Conservation (phyloP, 1,284 basidiomycete genomes). For the Cronartium quercuum region DNA sequence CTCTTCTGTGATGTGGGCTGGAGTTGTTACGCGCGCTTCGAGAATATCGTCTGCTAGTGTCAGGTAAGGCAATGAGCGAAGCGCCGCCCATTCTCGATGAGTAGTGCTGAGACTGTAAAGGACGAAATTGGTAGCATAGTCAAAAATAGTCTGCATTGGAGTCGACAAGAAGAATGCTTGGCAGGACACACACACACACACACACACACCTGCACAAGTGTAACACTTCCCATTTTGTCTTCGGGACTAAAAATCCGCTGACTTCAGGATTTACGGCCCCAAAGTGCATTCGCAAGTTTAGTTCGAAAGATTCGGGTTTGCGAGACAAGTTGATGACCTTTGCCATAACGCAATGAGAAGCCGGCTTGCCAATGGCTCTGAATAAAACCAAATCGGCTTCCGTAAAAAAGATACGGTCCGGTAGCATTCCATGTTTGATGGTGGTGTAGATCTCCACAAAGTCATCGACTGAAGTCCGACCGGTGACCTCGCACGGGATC, state of each 20-base stretch:
- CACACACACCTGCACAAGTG: slow-evolving; percentile 71
- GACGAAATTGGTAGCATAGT: slow-evolving; percentile 37
- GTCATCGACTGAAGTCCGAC: slow-evolving; percentile 63
- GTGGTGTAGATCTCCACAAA: slow-evolving; percentile 67
- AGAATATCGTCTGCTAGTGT: slow-evolving; percentile 69
- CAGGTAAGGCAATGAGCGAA: slow-evolving; percentile 74
- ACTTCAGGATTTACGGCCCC: slow-evolving; percentile 50
- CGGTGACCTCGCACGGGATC: slow-evolving; percentile 59
- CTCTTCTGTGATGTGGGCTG: slow-evolving; percentile 52
- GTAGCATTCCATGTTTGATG: slow-evolving; percentile 49
- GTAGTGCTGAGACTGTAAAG: slow-evolving; percentile 71
- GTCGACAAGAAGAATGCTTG: neutral
- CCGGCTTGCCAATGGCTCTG: slow-evolving; percentile 8
- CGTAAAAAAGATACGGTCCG: slow-evolving; percentile 35
- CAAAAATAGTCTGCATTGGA: neutral
- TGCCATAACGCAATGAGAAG: slow-evolving; percentile 54
- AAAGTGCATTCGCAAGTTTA: slow-evolving; percentile 53
- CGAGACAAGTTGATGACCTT: slow-evolving; percentile 68
- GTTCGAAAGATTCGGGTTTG: slow-evolving; percentile 53
- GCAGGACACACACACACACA: neutral
- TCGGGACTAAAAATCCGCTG: slow-evolving; percentile 53
- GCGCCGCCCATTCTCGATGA: slow-evolving; percentile 82
- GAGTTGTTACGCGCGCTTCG: slow-evolving; percentile 57
- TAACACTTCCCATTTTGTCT: slow-evolving; percentile 65
- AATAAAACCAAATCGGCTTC: slow-evolving; percentile 40